Evolutionary conservation across 2,329 filamentous ascomycete genomes (phyloP), one percentile per base, ranked within the genome.

Genomic region (Monascus ruber): DNA sequence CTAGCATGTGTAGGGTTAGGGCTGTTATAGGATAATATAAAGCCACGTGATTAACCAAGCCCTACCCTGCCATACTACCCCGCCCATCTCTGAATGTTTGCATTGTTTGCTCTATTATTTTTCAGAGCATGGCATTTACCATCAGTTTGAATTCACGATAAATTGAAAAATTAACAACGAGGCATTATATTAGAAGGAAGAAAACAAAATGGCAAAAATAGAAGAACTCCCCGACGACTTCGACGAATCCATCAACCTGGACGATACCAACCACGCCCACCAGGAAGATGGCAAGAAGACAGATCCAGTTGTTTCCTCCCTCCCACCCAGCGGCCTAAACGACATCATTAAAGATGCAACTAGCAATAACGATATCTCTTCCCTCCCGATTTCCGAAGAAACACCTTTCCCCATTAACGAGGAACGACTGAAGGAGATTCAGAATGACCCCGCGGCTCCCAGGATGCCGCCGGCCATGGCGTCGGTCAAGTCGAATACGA

Each of bases 401-500:
- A 50, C 53, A 26, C 62, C 59, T 9, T 63, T 66, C 42, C 61
- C 58, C 4, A 62, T 65, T 44, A 62, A 66, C 33, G 52, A 58
- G 40, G 55, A 59, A 40, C 51, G 47, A 6, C 35, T 60, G 33
- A 56, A 58, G 45, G 53, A 54, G 38, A 34, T 53, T 10, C 42
- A 55, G 17, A 49, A 53, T 37, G 54, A 59, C 26, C 54, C 58
- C 0, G 47, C 48, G 24, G 54, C 56, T 41, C 57, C 73, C 5
- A 60, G 65, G 8, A 62, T 80, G 44, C 77, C 79, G 4, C 76
- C 77, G 1, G 66, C 64, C 4, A 76, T 79, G 67, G 73, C 72
- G 11, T 71, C 70, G 2, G 64, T 76, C 34, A 71, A 70, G 43
- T 68, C 71, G 40, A 70, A 77, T 53, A 70, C 71, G 4, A 68